Percentiles rank a stretch among this genome's conserved stretches.
phyloP scores from a whole-genome alignment of 805 yeast genomes.

The Lachancea kluyveri region DNA sequence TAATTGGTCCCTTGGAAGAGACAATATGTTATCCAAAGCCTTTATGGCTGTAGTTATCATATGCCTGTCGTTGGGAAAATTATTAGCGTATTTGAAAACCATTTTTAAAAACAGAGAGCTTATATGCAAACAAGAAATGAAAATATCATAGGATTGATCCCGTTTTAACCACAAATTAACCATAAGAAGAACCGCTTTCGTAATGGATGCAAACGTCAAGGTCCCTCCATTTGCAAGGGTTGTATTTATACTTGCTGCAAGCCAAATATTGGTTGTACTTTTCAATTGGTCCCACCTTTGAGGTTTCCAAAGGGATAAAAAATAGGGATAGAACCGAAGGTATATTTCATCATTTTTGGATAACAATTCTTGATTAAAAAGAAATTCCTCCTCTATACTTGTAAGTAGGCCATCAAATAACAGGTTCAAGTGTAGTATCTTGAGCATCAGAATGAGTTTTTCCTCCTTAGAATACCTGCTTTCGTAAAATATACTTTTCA shows the following conservation, averaged over 20 bases:
- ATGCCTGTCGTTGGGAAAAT: slow-evolving; percentile 10
- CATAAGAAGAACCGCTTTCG: background rate
- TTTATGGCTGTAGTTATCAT: slow-evolving; percentile 7
- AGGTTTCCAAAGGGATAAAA: too few relatives aligned
- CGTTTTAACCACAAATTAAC: background rate
- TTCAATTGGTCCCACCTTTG: too few relatives aligned
- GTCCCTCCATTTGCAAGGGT: background rate
- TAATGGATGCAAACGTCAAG: background rate
- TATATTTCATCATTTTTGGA: background rate
- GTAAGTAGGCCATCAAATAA: too few relatives aligned
- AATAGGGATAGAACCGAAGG: background rate
- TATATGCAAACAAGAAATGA: background rate
- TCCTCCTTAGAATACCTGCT: background rate
- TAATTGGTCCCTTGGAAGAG: background rate
- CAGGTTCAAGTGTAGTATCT: too few relatives aligned
- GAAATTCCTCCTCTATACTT: too few relatives aligned
- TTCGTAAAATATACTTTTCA: background rate
- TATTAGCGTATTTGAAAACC: background rate
- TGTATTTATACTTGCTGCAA: background rate
- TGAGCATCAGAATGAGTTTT: too few relatives aligned
- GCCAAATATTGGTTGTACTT: too few relatives aligned
- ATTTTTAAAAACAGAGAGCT: background rate
- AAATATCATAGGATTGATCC: background rate
- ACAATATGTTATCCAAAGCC: slow-evolving; percentile 8
- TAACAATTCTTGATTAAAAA: background rate